phyloP scores from a whole-genome alignment of 179 eudicot species.

The Heliamphora ciliata region DNA sequence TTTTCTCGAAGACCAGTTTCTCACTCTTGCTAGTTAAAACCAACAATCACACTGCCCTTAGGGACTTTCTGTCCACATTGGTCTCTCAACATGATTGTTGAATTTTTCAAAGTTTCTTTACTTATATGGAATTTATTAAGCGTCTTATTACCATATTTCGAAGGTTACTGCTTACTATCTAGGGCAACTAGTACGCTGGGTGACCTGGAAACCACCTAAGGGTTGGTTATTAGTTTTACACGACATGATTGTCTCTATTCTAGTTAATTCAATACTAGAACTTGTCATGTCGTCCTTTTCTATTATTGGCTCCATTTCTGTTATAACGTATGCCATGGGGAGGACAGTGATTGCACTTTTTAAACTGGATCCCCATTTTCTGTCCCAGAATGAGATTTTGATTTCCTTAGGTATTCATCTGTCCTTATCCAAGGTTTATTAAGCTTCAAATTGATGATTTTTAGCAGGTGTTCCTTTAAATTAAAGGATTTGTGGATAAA shows the following conservation, averaged over 20 bases:
- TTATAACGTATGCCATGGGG: neutral
- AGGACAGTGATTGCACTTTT: neutral
- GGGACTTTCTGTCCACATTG: too few species aligned
- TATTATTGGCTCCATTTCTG: neutral
- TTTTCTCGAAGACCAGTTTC: too few species aligned
- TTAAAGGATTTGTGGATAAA: neutral
- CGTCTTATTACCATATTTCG: neutral
- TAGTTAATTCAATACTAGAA: neutral
- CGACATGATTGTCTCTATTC: neutral
- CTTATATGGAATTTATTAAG: neutral
- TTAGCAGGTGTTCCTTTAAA: neutral
- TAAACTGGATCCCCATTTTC: neutral
- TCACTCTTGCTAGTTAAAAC: too few species aligned
- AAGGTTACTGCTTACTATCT: neutral
- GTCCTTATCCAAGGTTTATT: neutral
- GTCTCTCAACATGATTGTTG: neutral
- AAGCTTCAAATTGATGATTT: neutral
- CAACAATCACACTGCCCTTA: too few species aligned
- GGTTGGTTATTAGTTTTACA: neutral
- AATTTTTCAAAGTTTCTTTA: neutral
- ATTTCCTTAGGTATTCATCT: neutral
- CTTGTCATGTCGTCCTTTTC: neutral
- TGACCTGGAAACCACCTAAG: too few species aligned
- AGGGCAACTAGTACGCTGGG: neutral
- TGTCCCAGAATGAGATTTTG: neutral